These are phyloP conservation scores for Dendrobium catenatum DNA, from an alignment of 106 monocot genomes.

Conservation along the genomic window DNA sequence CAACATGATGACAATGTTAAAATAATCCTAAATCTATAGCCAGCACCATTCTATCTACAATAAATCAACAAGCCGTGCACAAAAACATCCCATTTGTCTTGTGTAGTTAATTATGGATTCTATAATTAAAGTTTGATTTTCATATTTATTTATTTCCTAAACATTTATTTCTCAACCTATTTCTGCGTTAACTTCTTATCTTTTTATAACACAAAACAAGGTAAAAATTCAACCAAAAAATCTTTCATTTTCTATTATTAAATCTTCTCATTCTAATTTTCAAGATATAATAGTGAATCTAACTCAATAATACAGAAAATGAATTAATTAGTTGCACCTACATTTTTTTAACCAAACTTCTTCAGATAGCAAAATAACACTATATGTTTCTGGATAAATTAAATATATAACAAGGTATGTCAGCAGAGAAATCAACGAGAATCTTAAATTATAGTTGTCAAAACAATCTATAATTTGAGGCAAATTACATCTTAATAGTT, in stretches of 20 bases:
- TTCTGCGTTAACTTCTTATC: not conserved
- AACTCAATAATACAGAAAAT: not conserved
- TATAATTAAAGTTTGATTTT: not conserved
- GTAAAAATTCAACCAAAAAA: not conserved
- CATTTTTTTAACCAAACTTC: too few species aligned
- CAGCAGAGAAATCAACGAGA: not conserved
- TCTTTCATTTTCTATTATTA: too few species aligned
- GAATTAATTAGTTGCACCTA: not conserved
- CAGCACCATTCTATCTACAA: too few species aligned
- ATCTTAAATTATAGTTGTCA: not conserved
- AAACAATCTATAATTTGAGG: not conserved
- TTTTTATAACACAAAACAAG: not conserved
- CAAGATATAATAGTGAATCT: not conserved
- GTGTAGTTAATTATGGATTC: too few species aligned
- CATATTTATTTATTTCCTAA: not conserved
- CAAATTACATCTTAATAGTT: not conserved
- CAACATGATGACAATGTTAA: too few species aligned
- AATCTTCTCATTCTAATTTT: too few species aligned
- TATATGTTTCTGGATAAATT: too few species aligned
- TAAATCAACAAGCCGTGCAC: too few species aligned
- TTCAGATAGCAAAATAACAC: too few species aligned
- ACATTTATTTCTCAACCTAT: not conserved
- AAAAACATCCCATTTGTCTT: too few species aligned
- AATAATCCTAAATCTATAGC: too few species aligned
- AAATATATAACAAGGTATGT: not conserved